Evolutionary conservation across 345 rosid genomes (phyloP), one percentile per base, ranked within the genome.

Genomic region (Microthlaspi erraticum): DNA sequence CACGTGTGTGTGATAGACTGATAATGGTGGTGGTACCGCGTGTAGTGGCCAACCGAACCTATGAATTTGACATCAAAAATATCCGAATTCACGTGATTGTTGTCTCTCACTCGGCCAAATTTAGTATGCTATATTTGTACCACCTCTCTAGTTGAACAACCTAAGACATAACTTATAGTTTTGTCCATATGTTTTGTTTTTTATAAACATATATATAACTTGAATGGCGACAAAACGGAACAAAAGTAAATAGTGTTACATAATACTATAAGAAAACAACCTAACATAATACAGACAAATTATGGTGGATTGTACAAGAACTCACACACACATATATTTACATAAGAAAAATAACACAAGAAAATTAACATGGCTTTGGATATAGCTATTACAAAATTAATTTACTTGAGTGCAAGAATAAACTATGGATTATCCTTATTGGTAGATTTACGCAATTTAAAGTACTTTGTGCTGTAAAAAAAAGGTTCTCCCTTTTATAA

Each of bases 281-380:
- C 68, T 4, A 60, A 52, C 73, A 66, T 60, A 67, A 74, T 67
- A 67, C 41, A 52, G 69, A 74, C 73, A 74, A 67, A 60, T 43
- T 42, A 33, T 67, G 42, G 69, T 67, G 78, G 73, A 18, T 45
- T 64, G 71, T 56, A 73, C 60, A 29, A 46, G 6, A 23, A 56
- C 18, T 14, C 55, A 54, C 38, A 38, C 36, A 55, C 34, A 39
- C 9, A 34, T 5, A 7, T 34, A 8, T 20, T 3, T 18, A 5
- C 29, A 53, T 48, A n/a, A 23, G 26, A n/a, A 14, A 16, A 56
- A 51, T 3, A 23, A 31, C 1, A 16, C 13, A 11, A 61, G 13
- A 44, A 13, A 32, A 23, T 36, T 63, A 2, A 17, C 34, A 36
- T 54, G 38, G n/a, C 8, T 45, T 23, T 14, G 8, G 23, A 20